phyloP scores from a whole-genome alignment of 306 rosid genomes.

The Gastrolobium villosum region DNA sequence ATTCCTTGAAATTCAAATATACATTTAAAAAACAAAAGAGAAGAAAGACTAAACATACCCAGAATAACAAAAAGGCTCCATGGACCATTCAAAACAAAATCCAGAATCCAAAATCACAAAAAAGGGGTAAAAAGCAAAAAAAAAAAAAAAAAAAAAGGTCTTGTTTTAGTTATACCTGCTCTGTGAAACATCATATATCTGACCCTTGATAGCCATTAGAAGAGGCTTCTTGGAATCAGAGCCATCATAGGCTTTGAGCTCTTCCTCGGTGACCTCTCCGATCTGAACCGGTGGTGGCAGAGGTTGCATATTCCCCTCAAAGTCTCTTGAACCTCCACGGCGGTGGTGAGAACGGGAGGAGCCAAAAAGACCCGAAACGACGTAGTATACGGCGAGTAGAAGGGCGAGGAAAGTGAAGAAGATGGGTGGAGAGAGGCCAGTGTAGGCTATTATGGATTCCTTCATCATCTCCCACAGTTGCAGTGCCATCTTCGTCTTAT shows the following conservation, averaged over 20 bases:
- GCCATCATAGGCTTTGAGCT: conserved; percentile 79
- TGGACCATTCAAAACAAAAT: conserved; percentile 11
- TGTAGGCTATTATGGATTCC: conserved; percentile 80
- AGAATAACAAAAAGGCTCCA: conserved; percentile 11
- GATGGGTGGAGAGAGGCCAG: conserved; percentile 87
- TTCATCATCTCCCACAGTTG: conserved; percentile 88
- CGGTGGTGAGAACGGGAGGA: conserved; percentile 45
- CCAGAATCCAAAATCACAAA: conserved; percentile 35
- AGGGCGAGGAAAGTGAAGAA: conserved; percentile 82
- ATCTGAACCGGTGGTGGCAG: conserved; percentile 89
- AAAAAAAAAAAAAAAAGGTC: neutral
- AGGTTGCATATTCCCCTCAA: conserved; percentile 68
- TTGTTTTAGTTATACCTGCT: conserved; percentile 69
- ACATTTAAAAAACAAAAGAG: neutral
- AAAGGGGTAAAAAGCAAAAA: neutral
- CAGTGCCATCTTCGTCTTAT: conserved; percentile 63
- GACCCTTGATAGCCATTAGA: conserved; percentile 97
- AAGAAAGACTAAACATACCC: neutral
- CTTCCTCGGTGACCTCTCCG: conserved; percentile 86
- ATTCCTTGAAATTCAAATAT: neutral
- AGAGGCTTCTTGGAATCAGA: conserved; percentile 76
- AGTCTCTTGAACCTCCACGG: conserved; percentile 26
- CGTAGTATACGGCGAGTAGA: conserved; percentile 66
- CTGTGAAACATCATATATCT: conserved; percentile 97
- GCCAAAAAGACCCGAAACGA: conserved; percentile 72